Percentiles rank a stretch among this genome's conserved stretches.
These are phyloP conservation scores for Pythium brassicae DNA, from an alignment of 352 stramenopile species.

Conservation along the genomic window DNA sequence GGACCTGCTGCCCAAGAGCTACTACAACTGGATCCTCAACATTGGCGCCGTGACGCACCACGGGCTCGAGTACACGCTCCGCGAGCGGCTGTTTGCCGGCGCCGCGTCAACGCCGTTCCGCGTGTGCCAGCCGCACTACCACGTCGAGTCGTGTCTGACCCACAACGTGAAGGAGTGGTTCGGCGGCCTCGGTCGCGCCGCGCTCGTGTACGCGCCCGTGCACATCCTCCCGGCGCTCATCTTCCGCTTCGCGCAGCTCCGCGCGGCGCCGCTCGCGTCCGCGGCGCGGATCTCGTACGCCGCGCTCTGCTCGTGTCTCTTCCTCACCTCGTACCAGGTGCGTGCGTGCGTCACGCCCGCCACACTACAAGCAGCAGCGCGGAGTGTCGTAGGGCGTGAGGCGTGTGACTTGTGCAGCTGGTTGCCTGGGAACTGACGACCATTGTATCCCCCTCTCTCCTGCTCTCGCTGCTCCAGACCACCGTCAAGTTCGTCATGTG, in stretches of 20 bases:
- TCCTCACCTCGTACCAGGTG: conserved; percentile 60
- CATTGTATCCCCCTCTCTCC: background rate
- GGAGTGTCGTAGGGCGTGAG: no score
- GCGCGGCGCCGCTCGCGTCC: conserved; percentile 37
- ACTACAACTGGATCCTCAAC: conserved; percentile 83
- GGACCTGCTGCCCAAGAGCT: conserved; percentile 64
- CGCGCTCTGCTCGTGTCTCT: conserved; percentile 29
- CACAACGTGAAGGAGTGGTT: conserved; percentile 77
- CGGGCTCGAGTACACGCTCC: conserved; percentile 72
- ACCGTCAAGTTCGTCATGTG: conserved; percentile 74
- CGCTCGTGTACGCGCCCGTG: conserved; percentile 80
- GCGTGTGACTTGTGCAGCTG: no score
- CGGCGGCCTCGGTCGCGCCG: conserved; percentile 53
- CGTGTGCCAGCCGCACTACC: conserved; percentile 80
- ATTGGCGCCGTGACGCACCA: conserved; percentile 67
- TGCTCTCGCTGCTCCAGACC: conserved; percentile 25
- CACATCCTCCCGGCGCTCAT: conserved; percentile 74
- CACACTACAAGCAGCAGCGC: no score
- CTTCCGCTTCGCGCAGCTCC: conserved; percentile 60
- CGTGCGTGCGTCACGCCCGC: no score
- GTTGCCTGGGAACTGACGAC: no score
- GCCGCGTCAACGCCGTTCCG: conserved; percentile 51
- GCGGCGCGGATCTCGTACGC: conserved; percentile 52
- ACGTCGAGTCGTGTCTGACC: conserved; percentile 83
- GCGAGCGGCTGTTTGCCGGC: conserved; percentile 37